phyloP scores from a whole-genome alignment of 1,284 basidiomycete genomes.

The Apiotrichum gamsii region DNA sequence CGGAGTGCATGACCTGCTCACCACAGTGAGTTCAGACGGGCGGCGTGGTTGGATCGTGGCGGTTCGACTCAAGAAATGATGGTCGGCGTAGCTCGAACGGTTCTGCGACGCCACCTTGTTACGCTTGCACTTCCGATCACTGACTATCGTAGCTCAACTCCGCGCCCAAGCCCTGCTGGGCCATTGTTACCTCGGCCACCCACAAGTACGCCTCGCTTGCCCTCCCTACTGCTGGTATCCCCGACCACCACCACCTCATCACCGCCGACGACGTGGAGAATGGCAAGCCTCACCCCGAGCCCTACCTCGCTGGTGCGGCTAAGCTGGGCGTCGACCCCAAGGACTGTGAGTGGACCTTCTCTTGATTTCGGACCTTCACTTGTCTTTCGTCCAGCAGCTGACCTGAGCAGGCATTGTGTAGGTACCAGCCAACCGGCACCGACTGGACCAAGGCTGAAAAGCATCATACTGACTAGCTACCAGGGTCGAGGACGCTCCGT shows the following conservation, averaged over 20 bases:
- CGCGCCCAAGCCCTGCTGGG: constrained; percentile 66
- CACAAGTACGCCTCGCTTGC: constrained; percentile 60
- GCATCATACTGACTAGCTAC: too few species aligned
- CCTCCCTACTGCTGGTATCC: constrained; percentile 56
- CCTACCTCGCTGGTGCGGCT: constrained; percentile 54
- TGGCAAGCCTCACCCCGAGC: constrained; percentile 76
- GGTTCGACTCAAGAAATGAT: too few species aligned
- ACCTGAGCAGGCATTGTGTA: too few species aligned
- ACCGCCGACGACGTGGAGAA: constrained; percentile 66
- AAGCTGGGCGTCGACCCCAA: constrained; percentile 29
- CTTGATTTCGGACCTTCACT: too few species aligned
- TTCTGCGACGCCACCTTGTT: too few species aligned
- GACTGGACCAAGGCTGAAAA: too few species aligned
- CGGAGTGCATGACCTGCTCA: constrained; percentile 36
- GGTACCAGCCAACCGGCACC: too few species aligned
- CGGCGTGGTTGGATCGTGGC: too few species aligned
- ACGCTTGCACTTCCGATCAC: background rate
- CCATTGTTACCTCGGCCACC: constrained; percentile 76
- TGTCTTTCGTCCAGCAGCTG: too few species aligned
- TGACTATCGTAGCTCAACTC: constrained; percentile 51
- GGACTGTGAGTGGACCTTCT: constrained; percentile 37
- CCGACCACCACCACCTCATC: constrained; percentile 56
- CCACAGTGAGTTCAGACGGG: constrained; percentile 24
- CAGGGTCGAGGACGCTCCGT: constrained; percentile 77
- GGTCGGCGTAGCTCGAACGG: too few species aligned